Conservation (phyloP, 2,329 filamentous ascomycete species). For the Periconia sp. region DNA sequence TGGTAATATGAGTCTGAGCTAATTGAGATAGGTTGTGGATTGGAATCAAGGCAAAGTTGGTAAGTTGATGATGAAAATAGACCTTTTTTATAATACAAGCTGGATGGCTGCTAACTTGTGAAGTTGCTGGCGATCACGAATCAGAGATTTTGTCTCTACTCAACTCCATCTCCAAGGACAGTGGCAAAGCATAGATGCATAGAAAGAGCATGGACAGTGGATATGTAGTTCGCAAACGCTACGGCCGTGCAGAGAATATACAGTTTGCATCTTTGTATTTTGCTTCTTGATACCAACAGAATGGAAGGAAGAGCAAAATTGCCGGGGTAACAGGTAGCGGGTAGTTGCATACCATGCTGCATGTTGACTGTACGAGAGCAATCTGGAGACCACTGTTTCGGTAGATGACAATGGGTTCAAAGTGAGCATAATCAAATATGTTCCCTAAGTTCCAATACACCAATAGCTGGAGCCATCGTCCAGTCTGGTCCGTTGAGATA, state of each 20-base stretch:
- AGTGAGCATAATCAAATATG: no score
- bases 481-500: no score
- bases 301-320: conserved; percentile 4
- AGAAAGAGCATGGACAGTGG: not conserved
- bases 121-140: conserved; percentile 73
- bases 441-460: no score
- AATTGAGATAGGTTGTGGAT: conserved; percentile 63
- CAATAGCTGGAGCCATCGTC: no score
- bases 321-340: conserved; percentile 11
- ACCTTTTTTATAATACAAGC: not conserved
- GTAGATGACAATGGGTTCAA: no score
- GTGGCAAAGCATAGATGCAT: conserved; percentile 17
- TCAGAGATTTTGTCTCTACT: conserved; percentile 87
- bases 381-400: no score
- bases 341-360: conserved; percentile 13
- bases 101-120: conserved; percentile 8
- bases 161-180: conserved; percentile 56
- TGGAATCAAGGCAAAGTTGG: conserved; percentile 89
- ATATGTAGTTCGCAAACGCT: not conserved
- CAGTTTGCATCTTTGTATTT: not conserved
- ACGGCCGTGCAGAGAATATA: not conserved
- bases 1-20: conserved; percentile 3
- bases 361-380: not conserved
- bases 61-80: conserved; percentile 25
- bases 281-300: not conserved